These are phyloP conservation scores for Guillardia theta DNA, from an alignment of 78 protist species.

Conservation along the genomic window DNA sequence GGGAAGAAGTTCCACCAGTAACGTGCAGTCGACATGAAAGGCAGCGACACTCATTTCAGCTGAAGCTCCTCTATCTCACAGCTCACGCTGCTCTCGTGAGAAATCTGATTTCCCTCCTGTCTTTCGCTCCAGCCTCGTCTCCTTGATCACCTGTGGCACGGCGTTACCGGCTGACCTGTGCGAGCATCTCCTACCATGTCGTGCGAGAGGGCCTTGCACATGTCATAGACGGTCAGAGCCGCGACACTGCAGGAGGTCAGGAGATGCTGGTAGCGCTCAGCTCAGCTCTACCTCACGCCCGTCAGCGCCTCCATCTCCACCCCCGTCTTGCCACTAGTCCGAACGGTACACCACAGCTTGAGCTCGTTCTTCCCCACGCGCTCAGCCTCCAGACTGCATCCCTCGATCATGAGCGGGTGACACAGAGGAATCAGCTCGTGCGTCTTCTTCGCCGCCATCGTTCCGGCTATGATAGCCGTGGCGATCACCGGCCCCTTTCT, in stretches of 20 bases:
- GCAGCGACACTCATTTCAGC: too few species aligned
- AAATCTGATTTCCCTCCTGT: too few species aligned
- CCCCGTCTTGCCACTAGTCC: constrained; percentile 20
- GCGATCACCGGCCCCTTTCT: neutral
- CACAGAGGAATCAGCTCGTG: constrained; percentile 40
- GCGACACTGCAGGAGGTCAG: neutral
- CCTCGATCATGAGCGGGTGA: constrained; percentile 17
- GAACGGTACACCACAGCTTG: neutral
- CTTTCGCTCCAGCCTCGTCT: too few species aligned
- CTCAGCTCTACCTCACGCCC: neutral
- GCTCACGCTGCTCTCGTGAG: too few species aligned
- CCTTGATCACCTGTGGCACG: too few species aligned
- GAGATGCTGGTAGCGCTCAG: neutral
- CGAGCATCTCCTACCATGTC: too few species aligned
- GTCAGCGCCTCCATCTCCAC: constrained; percentile 56
- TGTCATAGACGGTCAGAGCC: constrained; percentile 44
- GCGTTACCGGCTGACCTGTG: too few species aligned
- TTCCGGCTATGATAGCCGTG: neutral
- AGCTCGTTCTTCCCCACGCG: neutral
- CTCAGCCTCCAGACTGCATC: neutral
- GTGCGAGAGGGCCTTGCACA: too few species aligned
- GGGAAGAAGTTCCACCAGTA: constrained; percentile 57
- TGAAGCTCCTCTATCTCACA: too few species aligned
- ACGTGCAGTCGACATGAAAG: too few species aligned
- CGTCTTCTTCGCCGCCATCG: constrained; percentile 11